Base-by-base conservation (phyloP, 2,329 filamentous ascomycete genomes). In the Colletotrichum spinosum region DNA sequence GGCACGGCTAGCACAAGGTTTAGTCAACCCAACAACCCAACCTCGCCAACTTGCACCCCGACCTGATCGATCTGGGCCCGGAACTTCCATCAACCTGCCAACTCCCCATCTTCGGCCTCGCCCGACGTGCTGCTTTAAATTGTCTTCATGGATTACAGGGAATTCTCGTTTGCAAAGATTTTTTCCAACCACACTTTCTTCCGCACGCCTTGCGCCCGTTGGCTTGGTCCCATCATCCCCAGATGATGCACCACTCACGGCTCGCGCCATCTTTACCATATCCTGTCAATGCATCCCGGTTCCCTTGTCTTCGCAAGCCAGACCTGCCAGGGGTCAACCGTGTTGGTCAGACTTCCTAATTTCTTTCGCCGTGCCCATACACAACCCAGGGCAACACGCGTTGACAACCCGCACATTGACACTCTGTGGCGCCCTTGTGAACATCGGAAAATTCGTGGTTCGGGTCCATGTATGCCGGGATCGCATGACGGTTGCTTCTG, bases 101-200 rank as follows among this genome's bases (percentile, higher is more conserved):
- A 25, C 41, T 50, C 60, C 62, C 58, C 62, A 58, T 62, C 44
- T 51, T 52, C 51, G 25, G 39, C 34, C 46, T 51, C 46, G 42
- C 53, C 62, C 63, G 58, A 25, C 25, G 25, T 64, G 59, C 41
- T 58, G 63, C 53, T 58, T 59, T 58, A 66, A 54, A 58, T 64
- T 66, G 63, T 53, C 63, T 39, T 45, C 53, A 39, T 64, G 44
- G 52, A 38, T 1, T 25, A 25, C 25, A 5, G 25, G 25, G 25
- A 25, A 17, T 17, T 17, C 17, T 17, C 46, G 25, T 13, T 33
- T 54, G 63, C 58, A 49, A 44, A 66, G 53, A 58, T 58, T 64
- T 66, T 2, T 17, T 17, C 17, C 17, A 17, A 3, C 17, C 17
- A 17, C 17, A 17, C 17, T 17, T 17, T 17, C 17, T 17, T 34